Evolutionary conservation across 139 green algal genomes (phyloP).

Genomic region (Penium margaritaceum): DNA sequence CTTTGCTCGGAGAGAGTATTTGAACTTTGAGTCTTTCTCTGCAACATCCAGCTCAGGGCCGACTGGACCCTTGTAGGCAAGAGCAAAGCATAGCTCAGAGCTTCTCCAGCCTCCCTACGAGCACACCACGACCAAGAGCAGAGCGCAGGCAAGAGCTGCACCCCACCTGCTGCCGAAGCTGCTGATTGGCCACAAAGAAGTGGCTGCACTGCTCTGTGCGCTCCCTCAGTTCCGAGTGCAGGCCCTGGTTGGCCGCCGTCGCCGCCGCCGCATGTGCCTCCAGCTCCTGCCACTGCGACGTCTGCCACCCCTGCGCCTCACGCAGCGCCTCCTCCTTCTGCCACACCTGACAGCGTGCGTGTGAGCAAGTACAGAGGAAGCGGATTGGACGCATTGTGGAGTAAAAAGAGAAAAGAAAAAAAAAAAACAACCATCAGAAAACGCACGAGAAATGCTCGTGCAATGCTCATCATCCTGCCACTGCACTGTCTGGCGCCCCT

Average conservation of each 20-base stretch:
- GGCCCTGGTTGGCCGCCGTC: constrained; percentile 3
- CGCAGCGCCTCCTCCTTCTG: constrained; percentile 2
- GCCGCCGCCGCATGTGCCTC: background rate
- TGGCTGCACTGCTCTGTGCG: constrained; percentile 6
- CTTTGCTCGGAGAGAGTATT: too few species aligned
- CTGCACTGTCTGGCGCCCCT: background rate
- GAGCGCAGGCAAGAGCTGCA: too few species aligned
- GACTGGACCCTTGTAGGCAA: too few species aligned
- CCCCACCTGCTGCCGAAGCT: constrained; percentile 1
- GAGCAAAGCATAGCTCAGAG: too few species aligned
- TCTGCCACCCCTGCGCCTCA: constrained; percentile 7
- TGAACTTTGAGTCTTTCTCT: too few species aligned
- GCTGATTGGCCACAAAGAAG: background rate
- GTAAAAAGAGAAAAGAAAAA: background rate
- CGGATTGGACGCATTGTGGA: too few species aligned
- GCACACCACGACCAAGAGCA: too few species aligned
- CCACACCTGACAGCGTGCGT: background rate
- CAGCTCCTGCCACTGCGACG: constrained; percentile 2
- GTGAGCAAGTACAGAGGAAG: background rate
- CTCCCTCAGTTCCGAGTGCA: background rate
- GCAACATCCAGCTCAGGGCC: too few species aligned
- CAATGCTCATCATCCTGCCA: too few species aligned
- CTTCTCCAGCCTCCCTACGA: too few species aligned
- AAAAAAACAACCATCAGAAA: too few species aligned
- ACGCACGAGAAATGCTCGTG: too few species aligned